Base-by-base conservation (phyloP, 371 early-diverging fungal genomes). In the Quaeritorhiza haematococci region DNA sequence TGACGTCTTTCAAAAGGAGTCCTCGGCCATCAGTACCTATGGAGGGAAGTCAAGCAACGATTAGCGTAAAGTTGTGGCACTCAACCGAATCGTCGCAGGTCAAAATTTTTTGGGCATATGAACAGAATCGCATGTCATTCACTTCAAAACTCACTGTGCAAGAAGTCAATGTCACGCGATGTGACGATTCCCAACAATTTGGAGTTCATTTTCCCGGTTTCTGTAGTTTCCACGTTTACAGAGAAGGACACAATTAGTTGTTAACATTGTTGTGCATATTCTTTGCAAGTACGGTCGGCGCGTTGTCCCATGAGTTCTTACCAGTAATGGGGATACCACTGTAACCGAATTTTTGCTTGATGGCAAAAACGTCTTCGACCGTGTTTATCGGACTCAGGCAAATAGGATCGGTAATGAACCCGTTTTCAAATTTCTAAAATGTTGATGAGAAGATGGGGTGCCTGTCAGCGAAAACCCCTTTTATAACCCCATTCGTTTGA, bases 391-490 rank as follows among this genome's bases (percentile, higher is more conserved):
- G 91, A 58, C 87, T 82, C 62, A 97, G 75, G 69, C 88, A 88
- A 44, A 92, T 72, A 23, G 98, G 95, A 64, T 97, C 95, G 27
- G 86, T 80, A 71, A 97, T 97, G 79, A 95, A 97, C 24, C 98
- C 98, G 76, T 97, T 97, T 69, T 97, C 98, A 62, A 89, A 97
- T 80, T 86, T 93, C 83, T 93, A 48, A n/a, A n/a, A n/a, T n/a
- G n/a, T n/a, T n/a, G n/a, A n/a, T n/a, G n/a, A n/a, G n/a, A n/a
- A n/a, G n/a, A n/a, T n/a, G n/a, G n/a, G n/a, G n/a, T n/a, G n/a
- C 8, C 21, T 38, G n/a, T n/a, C n/a, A n/a, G n/a, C n/a, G n/a
- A n/a, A n/a, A n/a, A n/a, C n/a, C n/a, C n/a, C n/a, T n/a, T n/a
- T n/a, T n/a, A n/a, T n/a, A n/a, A n/a, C n/a, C n/a, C n/a, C n/a